These are phyloP conservation scores for Fusarium heterosporum DNA, from an alignment of 2,329 filamentous ascomycete genomes.

Conservation along the genomic window DNA sequence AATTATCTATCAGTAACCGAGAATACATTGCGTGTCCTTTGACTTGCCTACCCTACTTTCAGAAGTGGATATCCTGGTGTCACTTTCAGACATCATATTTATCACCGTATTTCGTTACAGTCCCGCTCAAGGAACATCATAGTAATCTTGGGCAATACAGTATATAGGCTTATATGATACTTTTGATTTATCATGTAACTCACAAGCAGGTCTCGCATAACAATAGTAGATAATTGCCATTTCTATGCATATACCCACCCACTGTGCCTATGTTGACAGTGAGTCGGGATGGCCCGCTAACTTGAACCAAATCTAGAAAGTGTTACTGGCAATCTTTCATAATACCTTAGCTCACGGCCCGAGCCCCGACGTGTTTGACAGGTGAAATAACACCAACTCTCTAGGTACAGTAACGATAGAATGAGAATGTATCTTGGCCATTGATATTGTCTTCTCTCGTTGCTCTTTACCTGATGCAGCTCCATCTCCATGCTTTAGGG, in stretches of 20 bases:
- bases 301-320: neutral
- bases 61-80: neutral
- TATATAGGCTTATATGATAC: too few relatives aligned
- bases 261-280: neutral
- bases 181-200: too few relatives aligned
- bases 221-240: too few relatives aligned
- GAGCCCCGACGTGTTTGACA: neutral
- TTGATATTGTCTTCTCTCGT: too few relatives aligned
- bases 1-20: neutral
- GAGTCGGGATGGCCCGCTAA: neutral
- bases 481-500: neutral
- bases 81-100: neutral
- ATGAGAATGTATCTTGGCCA: neutral
- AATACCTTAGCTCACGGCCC: neutral
- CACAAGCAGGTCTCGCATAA: too few relatives aligned
- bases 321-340: neutral
- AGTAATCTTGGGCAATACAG: too few relatives aligned
- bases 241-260: too few relatives aligned
- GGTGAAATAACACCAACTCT: neutral
- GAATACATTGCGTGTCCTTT: neutral
- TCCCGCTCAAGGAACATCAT: too few relatives aligned
- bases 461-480: too few relatives aligned
- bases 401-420: too few relatives aligned
- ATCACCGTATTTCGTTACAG: too few relatives aligned
- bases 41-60: neutral